Evolutionary conservation across 2,329 filamentous ascomycete species (phyloP).

Genomic region (Ceratocystis alfenasii): DNA sequence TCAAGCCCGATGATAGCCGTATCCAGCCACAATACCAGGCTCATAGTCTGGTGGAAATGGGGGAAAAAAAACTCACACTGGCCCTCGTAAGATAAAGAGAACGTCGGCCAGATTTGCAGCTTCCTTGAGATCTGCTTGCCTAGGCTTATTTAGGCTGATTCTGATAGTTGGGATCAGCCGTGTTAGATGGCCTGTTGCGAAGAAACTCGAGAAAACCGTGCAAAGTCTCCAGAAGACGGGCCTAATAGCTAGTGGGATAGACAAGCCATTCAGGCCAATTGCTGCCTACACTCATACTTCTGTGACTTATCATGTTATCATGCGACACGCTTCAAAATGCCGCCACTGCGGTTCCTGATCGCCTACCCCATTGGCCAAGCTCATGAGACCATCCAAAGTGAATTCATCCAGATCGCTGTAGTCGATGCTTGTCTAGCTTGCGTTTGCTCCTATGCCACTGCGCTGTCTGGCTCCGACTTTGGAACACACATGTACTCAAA

Average conservation of each 20-base stretch:
- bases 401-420: slow-evolving; percentile 58
- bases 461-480: slow-evolving; percentile 43
- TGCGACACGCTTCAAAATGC: slow-evolving; percentile 48
- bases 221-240: slow-evolving; percentile 51
- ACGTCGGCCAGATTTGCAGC: slow-evolving; percentile 53
- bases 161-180: slow-evolving; percentile 42
- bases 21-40: background rate
- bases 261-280: too few species aligned
- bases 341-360: slow-evolving; percentile 43
- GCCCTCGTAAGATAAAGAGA: slow-evolving; percentile 60
- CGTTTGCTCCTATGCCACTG: slow-evolving; percentile 37
- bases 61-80: slow-evolving; percentile 8
- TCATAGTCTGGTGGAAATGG: background rate
- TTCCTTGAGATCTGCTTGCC: slow-evolving; percentile 44
- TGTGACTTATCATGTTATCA: background rate
- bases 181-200: slow-evolving; percentile 36
- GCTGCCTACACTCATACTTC: background rate
- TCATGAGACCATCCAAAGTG: slow-evolving; percentile 48
- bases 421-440: slow-evolving; percentile 58
- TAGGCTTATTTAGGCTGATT: slow-evolving; percentile 62
- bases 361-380: slow-evolving; percentile 28
- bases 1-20: background rate
- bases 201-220: slow-evolving; percentile 42
- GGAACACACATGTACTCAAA: slow-evolving; percentile 47
- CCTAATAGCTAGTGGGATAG: slow-evolving; percentile 32